phyloP scores from a whole-genome alignment of 2,329 filamentous ascomycete genomes.

The Cytospora schulzeri region DNA sequence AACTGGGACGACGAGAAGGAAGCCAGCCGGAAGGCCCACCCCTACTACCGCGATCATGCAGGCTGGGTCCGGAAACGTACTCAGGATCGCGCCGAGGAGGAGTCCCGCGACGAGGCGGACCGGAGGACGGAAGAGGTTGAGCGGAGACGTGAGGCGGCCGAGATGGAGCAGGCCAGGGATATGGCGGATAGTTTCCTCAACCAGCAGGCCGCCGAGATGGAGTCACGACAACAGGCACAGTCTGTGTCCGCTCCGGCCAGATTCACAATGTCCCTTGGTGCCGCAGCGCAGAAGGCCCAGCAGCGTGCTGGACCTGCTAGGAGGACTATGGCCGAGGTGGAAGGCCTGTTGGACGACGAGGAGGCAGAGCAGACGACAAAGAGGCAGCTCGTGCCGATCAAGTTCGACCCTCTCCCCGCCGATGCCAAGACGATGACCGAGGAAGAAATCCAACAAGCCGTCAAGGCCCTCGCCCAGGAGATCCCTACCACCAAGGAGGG shows the following conservation, averaged over 20 bases:
- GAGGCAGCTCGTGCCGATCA: slow-evolving; percentile 78
- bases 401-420: slow-evolving; percentile 68
- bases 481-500: slow-evolving; percentile 86
- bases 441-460: slow-evolving; percentile 82
- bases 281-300: slow-evolving; percentile 74
- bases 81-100: slow-evolving; percentile 72
- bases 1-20: slow-evolving; percentile 94
- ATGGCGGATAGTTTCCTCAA: slow-evolving; percentile 92
- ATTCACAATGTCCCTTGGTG: slow-evolving; percentile 92
- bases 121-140: slow-evolving; percentile 78
- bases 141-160: slow-evolving; percentile 65
- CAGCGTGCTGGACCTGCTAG: slow-evolving; percentile 60
- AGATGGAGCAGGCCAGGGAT: slow-evolving; percentile 76
- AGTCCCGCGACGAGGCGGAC: slow-evolving; percentile 78
- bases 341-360: slow-evolving; percentile 92
- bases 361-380: slow-evolving; percentile 74
- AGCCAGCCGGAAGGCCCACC: slow-evolving; percentile 67
- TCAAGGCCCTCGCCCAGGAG: slow-evolving; percentile 80
- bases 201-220: slow-evolving; percentile 77
- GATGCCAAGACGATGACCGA: slow-evolving; percentile 73
- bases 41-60: slow-evolving; percentile 86
- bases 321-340: slow-evolving; percentile 88
- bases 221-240: slow-evolving; percentile 45
- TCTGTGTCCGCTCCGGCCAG: slow-evolving; percentile 64
- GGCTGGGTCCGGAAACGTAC: slow-evolving; percentile 83